Conservation (phyloP, 2,329 filamentous ascomycete genomes). For the Apiospora arundinis region DNA sequence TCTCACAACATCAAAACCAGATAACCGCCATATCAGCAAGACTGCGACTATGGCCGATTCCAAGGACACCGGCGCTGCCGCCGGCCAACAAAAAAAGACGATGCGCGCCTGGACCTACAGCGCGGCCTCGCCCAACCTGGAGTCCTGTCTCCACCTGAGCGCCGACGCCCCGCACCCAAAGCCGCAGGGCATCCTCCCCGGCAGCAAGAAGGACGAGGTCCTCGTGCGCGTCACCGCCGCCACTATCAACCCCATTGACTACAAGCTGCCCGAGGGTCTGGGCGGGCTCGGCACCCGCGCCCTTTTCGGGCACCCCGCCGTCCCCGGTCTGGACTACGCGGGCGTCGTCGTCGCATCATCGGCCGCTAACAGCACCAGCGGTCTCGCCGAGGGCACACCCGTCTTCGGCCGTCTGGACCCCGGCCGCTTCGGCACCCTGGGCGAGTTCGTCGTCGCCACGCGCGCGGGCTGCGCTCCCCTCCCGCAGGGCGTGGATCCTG, state of each 20-base stretch:
- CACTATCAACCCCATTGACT: constrained; percentile 68
- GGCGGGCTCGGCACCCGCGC: constrained; percentile 47
- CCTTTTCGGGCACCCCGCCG: constrained; percentile 48
- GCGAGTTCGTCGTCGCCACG: constrained; percentile 45
- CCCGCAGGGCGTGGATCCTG: constrained; percentile 49
- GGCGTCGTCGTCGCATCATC: constrained; percentile 43
- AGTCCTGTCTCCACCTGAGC: constrained; percentile 58
- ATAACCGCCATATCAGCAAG: neutral
- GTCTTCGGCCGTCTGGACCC: constrained; percentile 50
- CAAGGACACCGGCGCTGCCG: neutral
- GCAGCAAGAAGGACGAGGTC: constrained; percentile 49
- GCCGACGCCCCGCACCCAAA: constrained; percentile 48
- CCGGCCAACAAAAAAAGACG: constrained; percentile 13
- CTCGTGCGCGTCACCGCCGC: constrained; percentile 61
- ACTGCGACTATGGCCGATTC: neutral
- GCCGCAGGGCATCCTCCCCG: constrained; percentile 32
- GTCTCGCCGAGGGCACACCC: constrained; percentile 46
- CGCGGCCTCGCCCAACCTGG: constrained; percentile 51
- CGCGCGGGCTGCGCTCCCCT: constrained; percentile 43
- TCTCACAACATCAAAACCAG: neutral
- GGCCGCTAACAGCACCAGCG: constrained; percentile 30
- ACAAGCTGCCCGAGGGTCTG: constrained; percentile 61
- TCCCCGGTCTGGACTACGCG: constrained; percentile 59
- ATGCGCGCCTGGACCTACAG: constrained; percentile 67
- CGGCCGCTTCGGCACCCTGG: constrained; percentile 48